Base-by-base conservation (phyloP, 148 eudicot genomes). In the Pharnaceum exiguum region DNA sequence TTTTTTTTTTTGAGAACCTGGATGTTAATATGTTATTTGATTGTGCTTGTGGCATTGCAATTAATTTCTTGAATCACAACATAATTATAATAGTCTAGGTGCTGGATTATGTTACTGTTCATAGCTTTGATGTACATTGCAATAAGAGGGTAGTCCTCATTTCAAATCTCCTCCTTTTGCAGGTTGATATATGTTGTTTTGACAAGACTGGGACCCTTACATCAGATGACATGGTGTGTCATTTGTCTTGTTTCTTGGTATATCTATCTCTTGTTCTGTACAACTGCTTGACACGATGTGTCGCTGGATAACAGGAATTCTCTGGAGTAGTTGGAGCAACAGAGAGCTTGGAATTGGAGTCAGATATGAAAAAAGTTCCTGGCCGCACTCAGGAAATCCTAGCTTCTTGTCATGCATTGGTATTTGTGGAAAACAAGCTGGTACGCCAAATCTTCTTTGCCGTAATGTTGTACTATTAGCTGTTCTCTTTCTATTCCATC, bases 131-230 rank as follows among this genome's bases (percentile, higher is more conserved):
- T n/a, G n/a, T n/a, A n/a, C n/a, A n/a, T n/a, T n/a, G n/a, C n/a
- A n/a, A n/a, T n/a, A n/a, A n/a, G n/a, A n/a, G n/a, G n/a, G n/a
- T n/a, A n/a, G n/a, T n/a, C n/a, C n/a, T n/a, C n/a, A n/a, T n/a
- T n/a, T n/a, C n/a, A n/a, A 31, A 36, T 40, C 12, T 28, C 8
- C 21, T 60, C 62, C 25, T 19, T 55, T 56, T 70, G 62, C 83
- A 93, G 99, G 99, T 93, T 69, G 99, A 93, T 80, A 83, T 93
- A 30, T 93, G 99, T 44, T 93, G 99, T 73, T 93, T 93, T 75
- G 99, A 93, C 75, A 93, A 93, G 75, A 93, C 99, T 5, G 96
- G 99, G 60, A 93, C 99, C 60, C 79, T 93, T 16, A 88, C 99
- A 17, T 93, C 96, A 55, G 99, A 93, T 88, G 99, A 88, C 84